Base-by-base conservation (phyloP, 2,329 filamentous ascomycete species). In the Exophiala sideris region DNA sequence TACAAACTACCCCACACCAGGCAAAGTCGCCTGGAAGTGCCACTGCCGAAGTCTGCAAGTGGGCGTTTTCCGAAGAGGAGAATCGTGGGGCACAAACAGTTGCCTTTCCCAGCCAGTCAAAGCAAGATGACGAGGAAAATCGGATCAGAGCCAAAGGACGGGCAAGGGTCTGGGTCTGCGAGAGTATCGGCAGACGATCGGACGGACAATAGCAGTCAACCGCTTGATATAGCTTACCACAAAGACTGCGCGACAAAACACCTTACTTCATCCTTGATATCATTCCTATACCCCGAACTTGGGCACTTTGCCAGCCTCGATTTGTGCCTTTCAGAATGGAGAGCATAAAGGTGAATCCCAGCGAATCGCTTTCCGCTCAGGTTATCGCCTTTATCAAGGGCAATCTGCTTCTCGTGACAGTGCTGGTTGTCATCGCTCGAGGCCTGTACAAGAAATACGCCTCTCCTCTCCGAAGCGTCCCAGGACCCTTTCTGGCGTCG, bases 361-460 rank as follows among this genome's bases (percentile, higher is more conserved):
- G 52, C 33, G 42, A 38, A 12, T 52, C 56, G n/a, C 52, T 57
- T 7, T 38, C 48, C 11, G 55, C 51, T 11, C 50, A 51, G 35
- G 39, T 44, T n/a, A 16, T 59, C 14, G 38, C 53, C 20, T 49
- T 56, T 33, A 45, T 52, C 14, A 56, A 56, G 36, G 50, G 42
- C n/a, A 36, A 59, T 52, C 49, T 59, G 29, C 36, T 59, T n/a
- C 50, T 59, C 18, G 18, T 59, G 3, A 36, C 48, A 7, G 45
- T 59, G 6, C 8, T 53, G 20, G 42, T 45, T 3, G 24, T 59
- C 24, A 29, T 59, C 47, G 34, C 33, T 24, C 54, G 57, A 54
- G 48, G 38, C 35, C 34, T 56, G 46, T 59, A 59, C 48, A 59
- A 51, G 44, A 71, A 83, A 78, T 77, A 81, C 76, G 62, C 68